phyloP scores from a whole-genome alignment of 2,329 filamentous ascomycete genomes.

The Cadophora sp. region DNA sequence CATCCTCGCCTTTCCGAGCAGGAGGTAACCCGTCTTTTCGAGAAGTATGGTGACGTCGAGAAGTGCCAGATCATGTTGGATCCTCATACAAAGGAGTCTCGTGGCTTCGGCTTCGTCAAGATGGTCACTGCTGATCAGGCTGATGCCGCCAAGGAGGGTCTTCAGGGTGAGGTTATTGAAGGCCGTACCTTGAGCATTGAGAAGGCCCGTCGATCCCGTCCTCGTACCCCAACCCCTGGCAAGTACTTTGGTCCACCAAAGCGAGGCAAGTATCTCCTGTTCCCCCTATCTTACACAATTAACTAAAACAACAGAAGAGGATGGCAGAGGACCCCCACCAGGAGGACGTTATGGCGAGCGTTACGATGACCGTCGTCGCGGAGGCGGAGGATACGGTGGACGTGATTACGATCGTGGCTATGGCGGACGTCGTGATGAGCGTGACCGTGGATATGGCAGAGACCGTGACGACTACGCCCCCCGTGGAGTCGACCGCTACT shows the following conservation, averaged over 20 bases:
- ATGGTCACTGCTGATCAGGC: conserved; percentile 96
- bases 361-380: conserved; percentile 54
- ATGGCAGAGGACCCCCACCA: conserved; percentile 53
- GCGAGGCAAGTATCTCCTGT: conserved; percentile 73
- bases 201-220: conserved; percentile 94
- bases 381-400: conserved; percentile 41
- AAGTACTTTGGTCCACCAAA: conserved; percentile 99
- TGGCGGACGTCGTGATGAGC: conserved; percentile 52
- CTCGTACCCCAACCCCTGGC: conserved; percentile 94
- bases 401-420: conserved; percentile 40
- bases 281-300: conserved; percentile 46
- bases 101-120: conserved; percentile 99
- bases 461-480: conserved; percentile 48
- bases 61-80: conserved; percentile 99
- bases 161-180: conserved; percentile 94
- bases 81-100: conserved; percentile 97
- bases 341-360: conserved; percentile 52
- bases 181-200: conserved; percentile 97
- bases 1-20: conserved; percentile 89
- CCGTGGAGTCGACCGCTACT: conserved; percentile 48
- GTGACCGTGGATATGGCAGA: conserved; percentile 50
- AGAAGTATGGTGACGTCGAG: conserved; percentile 98
- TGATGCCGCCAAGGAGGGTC: conserved; percentile 93
- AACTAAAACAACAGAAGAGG: conserved; percentile 54
- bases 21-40: conserved; percentile 93